Conservation (phyloP, 139 green algal genomes). For the Coelastrella sp. region DNA sequence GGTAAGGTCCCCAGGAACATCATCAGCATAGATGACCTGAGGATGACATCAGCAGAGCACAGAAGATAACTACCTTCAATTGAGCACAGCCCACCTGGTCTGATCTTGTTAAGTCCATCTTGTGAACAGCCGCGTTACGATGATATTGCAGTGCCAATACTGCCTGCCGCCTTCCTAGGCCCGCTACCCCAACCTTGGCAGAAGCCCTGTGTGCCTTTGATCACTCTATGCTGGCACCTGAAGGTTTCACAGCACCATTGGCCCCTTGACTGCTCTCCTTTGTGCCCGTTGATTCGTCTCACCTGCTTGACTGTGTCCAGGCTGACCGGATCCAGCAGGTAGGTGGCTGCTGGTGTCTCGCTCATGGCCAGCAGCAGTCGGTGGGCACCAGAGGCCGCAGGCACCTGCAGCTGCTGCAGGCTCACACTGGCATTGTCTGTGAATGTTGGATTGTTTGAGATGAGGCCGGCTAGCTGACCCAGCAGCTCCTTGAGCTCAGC, state of each 20-base stretch:
- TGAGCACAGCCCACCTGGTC: neutral
- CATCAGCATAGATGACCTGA: constrained; percentile 34
- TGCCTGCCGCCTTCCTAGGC: neutral
- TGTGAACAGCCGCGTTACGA: neutral
- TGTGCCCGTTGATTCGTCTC: neutral
- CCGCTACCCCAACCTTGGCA: no score
- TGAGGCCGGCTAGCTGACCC: constrained; percentile 13
- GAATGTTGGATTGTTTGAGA: constrained; percentile 36
- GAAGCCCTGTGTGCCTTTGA: no score
- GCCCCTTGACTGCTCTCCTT: no score
- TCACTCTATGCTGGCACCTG: no score
- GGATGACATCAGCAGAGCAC: neutral
- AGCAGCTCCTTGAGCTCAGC: neutral
- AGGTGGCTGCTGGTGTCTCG: constrained; percentile 70
- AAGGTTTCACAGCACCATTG: no score
- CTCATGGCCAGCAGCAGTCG: constrained; percentile 24
- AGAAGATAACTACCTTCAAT: neutral
- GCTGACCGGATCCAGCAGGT: constrained; percentile 58
- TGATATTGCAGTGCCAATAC: neutral
- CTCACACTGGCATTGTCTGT: constrained; percentile 87
- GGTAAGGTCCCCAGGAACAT: constrained; percentile 72
- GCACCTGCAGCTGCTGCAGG: constrained; percentile 52
- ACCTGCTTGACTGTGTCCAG: constrained; percentile 70
- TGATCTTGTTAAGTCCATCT: neutral
- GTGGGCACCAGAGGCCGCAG: neutral